Percentiles rank a stretch among this genome's conserved stretches.
Evolutionary conservation across 352 stramenopile species (phyloP).

Genomic region (Pythium phragmiticola): DNA sequence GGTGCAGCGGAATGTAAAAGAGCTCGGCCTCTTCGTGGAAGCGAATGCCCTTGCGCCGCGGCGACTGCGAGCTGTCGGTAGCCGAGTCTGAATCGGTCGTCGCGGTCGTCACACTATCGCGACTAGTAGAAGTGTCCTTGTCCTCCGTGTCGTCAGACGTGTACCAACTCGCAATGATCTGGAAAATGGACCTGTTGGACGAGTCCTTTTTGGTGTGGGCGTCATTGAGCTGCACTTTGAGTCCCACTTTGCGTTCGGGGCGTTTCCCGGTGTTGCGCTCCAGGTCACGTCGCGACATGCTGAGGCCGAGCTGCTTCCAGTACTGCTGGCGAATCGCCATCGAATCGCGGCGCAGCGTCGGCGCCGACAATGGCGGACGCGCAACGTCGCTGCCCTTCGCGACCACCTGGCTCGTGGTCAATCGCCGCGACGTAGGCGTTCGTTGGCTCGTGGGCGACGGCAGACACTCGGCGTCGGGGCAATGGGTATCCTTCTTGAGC

Average conservation of each 20-base stretch:
- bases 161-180: constrained; percentile 85
- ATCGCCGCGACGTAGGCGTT: constrained; percentile 17
- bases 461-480: constrained; percentile 58
- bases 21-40: constrained; percentile 82
- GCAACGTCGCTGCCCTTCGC: constrained; percentile 14
- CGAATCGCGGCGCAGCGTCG: constrained; percentile 70
- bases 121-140: constrained; percentile 27
- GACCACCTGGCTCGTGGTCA: constrained; percentile 16
- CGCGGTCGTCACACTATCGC: constrained; percentile 15
- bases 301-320: constrained; percentile 84
- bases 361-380: constrained; percentile 21
- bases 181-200: constrained; percentile 64
- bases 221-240: constrained; percentile 82
- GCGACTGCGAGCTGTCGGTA: constrained; percentile 9
- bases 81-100: constrained; percentile 28
- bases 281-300: constrained; percentile 72
- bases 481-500: constrained; percentile 42
- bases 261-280: constrained; percentile 72
- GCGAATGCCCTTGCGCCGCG: constrained; percentile 41
- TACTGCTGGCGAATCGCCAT: constrained; percentile 86
- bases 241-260: constrained; percentile 58
- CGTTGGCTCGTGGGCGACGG: constrained; percentile 45
- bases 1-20: constrained; percentile 84
- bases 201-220: constrained; percentile 34
- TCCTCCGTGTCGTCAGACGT: constrained; percentile 28